Evolutionary conservation across 495 filamentous ascomycete species (phyloP).

Genomic region (Aspergillus haitiensis): DNA sequence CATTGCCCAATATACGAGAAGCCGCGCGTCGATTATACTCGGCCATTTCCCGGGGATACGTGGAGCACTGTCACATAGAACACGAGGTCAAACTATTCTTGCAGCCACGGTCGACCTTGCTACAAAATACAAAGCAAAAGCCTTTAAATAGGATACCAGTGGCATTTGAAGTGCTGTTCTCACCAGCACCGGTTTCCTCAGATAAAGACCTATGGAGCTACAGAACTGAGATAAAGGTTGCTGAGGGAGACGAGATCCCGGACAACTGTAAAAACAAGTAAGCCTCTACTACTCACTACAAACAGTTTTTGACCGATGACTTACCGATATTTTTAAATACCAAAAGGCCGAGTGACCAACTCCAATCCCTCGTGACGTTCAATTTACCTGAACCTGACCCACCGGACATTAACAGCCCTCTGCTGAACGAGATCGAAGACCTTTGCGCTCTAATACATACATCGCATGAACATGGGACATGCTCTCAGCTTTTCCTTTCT

Average conservation of each 20-base stretch:
- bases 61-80: not conserved
- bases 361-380: not conserved
- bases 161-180: not conserved
- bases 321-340: not conserved
- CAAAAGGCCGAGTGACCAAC: not conserved
- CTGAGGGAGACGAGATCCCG: not conserved
- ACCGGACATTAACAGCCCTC: not conserved
- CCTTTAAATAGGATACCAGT: not conserved
- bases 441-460: not conserved
- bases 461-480: not conserved
- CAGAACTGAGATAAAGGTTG: not conserved
- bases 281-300: not conserved
- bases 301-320: not conserved
- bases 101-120: not conserved
- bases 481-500: not conserved
- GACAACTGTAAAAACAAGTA: not conserved
- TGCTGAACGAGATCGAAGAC: not conserved
- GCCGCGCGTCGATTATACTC: conserved; percentile 5
- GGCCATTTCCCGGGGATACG: conserved; percentile 1
- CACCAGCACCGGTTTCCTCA: not conserved
- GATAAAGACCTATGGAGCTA: not conserved
- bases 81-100: conserved; percentile 10
- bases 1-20: not conserved
- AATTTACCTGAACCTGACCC: conserved; percentile 2
- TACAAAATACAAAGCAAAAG: not conserved